A percentile compares a stretch with the other conserved stretches of the same genome.
These are phyloP conservation scores for Astragalus glycyphyllos DNA, from an alignment of 306 rosid species.

Conservation along the genomic window DNA sequence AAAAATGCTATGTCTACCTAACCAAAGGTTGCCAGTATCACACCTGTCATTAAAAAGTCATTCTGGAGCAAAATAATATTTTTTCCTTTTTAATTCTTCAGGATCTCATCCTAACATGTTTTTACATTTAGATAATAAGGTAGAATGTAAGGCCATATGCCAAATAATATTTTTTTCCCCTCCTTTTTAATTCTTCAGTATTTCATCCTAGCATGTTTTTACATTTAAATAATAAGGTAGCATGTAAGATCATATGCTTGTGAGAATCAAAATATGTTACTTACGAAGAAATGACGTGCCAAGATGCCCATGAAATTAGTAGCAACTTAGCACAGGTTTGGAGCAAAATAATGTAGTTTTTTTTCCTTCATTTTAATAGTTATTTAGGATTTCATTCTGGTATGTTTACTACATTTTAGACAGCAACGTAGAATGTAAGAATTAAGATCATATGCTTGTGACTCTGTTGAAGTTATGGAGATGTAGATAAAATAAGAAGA, in stretches of 20 bases:
- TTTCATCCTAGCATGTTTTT: background rate
- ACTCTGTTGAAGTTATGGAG: too few species aligned
- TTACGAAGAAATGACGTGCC: constrained; percentile 19
- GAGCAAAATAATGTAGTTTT: too few species aligned
- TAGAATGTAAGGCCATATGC: constrained; percentile 4
- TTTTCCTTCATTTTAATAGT: too few species aligned
- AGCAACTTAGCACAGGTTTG: background rate
- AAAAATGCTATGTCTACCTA: too few species aligned
- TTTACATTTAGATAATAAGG: constrained; percentile 11
- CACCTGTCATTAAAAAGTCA: background rate
- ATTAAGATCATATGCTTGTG: too few species aligned
- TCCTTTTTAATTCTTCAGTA: background rate
- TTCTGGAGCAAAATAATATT: background rate
- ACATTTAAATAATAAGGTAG: constrained; percentile 9
- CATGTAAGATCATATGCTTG: constrained; percentile 6
- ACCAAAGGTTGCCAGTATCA: too few species aligned
- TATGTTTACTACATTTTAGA: too few species aligned
- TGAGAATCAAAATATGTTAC: constrained; percentile 16
- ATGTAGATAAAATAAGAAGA: too few species aligned
- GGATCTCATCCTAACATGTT: background rate
- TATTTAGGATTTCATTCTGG: too few species aligned
- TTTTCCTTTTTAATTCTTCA: constrained; percentile 8
- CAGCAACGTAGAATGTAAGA: too few species aligned
- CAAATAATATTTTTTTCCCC: background rate
- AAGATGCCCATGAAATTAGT: background rate